Conservation (phyloP, 2,329 filamentous ascomycete genomes). For the Hymenoscyphus albidus region DNA sequence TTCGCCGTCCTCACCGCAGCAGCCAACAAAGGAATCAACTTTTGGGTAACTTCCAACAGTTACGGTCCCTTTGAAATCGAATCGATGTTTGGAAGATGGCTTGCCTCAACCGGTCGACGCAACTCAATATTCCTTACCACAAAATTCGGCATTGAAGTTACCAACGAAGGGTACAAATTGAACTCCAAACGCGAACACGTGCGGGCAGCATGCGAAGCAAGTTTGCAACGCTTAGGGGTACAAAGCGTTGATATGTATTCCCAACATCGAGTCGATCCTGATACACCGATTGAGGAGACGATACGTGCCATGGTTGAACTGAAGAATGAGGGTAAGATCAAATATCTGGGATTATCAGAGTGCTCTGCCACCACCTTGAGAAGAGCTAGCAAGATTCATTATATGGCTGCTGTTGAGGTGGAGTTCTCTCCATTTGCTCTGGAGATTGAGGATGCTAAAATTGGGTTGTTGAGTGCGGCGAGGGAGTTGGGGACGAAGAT, state of each 20-base stretch:
- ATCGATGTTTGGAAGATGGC: conserved; percentile 45
- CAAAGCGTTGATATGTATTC: conserved; percentile 38
- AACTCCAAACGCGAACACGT: conserved; percentile 41
- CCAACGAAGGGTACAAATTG: conserved; percentile 12
- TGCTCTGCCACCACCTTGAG: conserved; percentile 47
- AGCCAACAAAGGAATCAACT: conserved; percentile 37
- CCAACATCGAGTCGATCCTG: conserved; percentile 39
- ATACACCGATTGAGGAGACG: conserved; percentile 43
- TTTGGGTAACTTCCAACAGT: conserved; percentile 38
- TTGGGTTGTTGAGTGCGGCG: conserved; percentile 47
- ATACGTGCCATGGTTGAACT: conserved; percentile 40
- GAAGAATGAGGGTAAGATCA: conserved; percentile 51
- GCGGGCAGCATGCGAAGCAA: conserved; percentile 40
- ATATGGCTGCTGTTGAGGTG: conserved; percentile 49
- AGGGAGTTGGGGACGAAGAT: conserved; percentile 56
- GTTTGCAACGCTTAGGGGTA: conserved; percentile 40
- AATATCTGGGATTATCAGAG: conserved; percentile 53
- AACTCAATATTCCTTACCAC: conserved; percentile 50
- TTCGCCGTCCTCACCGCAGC: conserved; percentile 40
- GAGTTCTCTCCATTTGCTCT: conserved; percentile 53
- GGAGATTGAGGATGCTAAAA: conserved; percentile 51
- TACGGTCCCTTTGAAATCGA: conserved; percentile 45
- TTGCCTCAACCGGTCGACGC: conserved; percentile 42
- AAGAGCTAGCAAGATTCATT: conserved; percentile 47
- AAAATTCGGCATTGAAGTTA: conserved; percentile 43